phyloP scores from a whole-genome alignment of 2,329 filamentous ascomycete genomes.

The Elsinoe ampelina region DNA sequence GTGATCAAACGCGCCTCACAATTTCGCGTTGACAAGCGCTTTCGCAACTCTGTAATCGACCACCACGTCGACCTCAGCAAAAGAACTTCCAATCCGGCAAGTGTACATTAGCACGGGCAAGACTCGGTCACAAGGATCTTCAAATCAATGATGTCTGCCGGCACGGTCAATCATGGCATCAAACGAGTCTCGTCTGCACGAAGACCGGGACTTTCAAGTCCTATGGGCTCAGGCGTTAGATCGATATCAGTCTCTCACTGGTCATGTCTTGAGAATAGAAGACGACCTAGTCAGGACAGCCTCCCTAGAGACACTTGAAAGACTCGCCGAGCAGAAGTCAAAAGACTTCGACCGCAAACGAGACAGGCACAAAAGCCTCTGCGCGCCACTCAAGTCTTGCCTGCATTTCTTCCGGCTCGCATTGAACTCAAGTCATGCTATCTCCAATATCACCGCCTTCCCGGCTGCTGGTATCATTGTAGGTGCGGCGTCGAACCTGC shows the following conservation, averaged over 20 bases:
- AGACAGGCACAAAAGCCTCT: not conserved
- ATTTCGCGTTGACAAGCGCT: no score
- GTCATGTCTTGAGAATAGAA: not conserved
- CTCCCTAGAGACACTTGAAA: not conserved
- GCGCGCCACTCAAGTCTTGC: not conserved
- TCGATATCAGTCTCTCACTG: not conserved
- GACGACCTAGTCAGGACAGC: not conserved
- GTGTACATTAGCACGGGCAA: no score
- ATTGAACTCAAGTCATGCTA: not conserved
- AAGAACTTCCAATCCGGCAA: no score
- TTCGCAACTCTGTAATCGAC: no score
- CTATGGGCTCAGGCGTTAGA: not conserved
- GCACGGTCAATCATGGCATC: not conserved
- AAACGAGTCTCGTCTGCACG: not conserved
- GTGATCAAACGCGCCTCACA: no score
- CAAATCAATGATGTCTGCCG: not conserved
- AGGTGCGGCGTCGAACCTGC: not conserved
- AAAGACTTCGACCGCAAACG: not conserved
- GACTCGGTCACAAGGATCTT: no score
- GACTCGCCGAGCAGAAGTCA: not conserved
- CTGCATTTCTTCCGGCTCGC: not conserved
- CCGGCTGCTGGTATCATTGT: not conserved
- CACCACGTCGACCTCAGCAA: no score
- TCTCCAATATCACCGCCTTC: not conserved
- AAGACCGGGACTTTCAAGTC: not conserved